A percentile compares a stretch with the other conserved stretches of the same genome.
Conservation (phyloP, 306 rosid genomes). For the Astragalus membranaceus region DNA sequence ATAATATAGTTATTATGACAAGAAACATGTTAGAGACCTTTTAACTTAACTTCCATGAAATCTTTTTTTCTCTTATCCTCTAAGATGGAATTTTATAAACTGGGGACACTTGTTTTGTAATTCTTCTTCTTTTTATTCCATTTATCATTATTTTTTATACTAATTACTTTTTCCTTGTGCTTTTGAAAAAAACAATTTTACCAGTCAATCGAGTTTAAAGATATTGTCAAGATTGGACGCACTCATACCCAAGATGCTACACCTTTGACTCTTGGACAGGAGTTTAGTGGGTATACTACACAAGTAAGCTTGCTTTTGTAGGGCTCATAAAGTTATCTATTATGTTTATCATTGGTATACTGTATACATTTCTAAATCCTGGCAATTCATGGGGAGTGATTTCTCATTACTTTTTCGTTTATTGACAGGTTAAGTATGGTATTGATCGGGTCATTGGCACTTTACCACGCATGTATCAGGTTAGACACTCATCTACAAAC, state of each 20-base stretch:
- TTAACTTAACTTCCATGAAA: neutral
- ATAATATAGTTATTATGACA: neutral
- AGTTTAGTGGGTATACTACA: conserved; percentile 94
- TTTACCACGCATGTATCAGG: conserved; percentile 90
- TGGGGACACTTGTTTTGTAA: conserved; percentile 6
- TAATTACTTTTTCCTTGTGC: neutral
- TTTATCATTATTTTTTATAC: neutral
- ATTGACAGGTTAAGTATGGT: conserved; percentile 77
- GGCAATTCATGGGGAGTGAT: neutral
- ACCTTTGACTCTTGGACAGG: conserved; percentile 97
- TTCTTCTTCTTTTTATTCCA: neutral
- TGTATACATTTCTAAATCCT: neutral
- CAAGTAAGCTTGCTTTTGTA: conserved; percentile 52
- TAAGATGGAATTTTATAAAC: neutral
- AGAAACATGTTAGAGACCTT: neutral
- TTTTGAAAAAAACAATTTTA: neutral
- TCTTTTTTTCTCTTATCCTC: neutral
- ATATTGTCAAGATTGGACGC: conserved; percentile 95
- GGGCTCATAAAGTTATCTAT: neutral
- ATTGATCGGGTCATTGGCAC: conserved; percentile 71
- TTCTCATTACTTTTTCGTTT: conserved; percentile 30
- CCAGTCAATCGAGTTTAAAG: conserved; percentile 89
- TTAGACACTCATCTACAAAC: conserved; percentile 18
- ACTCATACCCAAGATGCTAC: conserved; percentile 99
- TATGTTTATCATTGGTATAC: neutral